Conservation (phyloP, 2,329 filamentous ascomycete species). For the Botrytis medusae region DNA sequence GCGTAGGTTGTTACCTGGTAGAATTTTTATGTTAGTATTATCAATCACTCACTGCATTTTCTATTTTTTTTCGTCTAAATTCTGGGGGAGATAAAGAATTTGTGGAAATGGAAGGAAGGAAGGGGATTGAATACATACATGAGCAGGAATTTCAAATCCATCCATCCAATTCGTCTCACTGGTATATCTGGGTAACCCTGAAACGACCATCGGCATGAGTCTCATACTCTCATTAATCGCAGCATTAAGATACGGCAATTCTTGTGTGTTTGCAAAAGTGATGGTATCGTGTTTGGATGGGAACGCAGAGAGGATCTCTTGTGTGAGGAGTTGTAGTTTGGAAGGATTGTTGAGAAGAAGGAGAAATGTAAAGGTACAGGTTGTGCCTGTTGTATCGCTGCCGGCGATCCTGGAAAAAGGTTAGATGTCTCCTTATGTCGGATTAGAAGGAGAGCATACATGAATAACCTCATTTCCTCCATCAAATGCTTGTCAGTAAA, state of each 20-base stretch:
- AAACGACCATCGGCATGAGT: conserved; percentile 25
- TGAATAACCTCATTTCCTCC: conserved; percentile 31
- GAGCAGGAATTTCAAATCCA: conserved; percentile 28
- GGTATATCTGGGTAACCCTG: conserved; percentile 25
- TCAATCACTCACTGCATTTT: not conserved
- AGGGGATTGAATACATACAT: not conserved
- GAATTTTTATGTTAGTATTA: not conserved
- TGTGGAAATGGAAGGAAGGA: not conserved
- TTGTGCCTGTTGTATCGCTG: conserved; percentile 7
- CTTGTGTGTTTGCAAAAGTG: conserved; percentile 28
- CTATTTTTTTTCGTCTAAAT: not conserved
- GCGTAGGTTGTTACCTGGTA: conserved; percentile 20
- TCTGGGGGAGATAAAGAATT: not conserved
- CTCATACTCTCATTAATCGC: conserved; percentile 31
- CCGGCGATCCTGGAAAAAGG: not conserved
- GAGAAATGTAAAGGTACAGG: not conserved
- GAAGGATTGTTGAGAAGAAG: conserved; percentile 13
- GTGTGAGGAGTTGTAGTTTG: not conserved
- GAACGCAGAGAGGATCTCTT: conserved; percentile 40
- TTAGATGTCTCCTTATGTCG: not conserved
- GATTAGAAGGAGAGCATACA: not conserved
- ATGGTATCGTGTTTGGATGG: conserved; percentile 24
- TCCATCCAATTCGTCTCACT: conserved; percentile 24
- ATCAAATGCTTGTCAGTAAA: not conserved
- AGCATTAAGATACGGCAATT: conserved; percentile 29